These are phyloP conservation scores for Vigna mungo DNA, from an alignment of 306 rosid genomes.

Conservation along the genomic window DNA sequence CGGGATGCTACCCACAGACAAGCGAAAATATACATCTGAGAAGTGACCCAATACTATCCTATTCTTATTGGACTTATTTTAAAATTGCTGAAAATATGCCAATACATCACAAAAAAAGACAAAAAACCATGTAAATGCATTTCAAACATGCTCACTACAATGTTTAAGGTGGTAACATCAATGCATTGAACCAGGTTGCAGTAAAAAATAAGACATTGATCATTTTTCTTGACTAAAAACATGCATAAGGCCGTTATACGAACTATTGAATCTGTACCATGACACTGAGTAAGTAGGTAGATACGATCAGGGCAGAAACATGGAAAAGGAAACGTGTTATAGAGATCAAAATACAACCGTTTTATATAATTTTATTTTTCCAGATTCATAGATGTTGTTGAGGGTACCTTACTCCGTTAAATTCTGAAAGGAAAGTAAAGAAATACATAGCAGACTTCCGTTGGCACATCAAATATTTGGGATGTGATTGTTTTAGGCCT, in stretches of 20 bases:
- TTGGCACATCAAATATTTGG: neutral
- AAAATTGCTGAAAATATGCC: conserved; percentile 2
- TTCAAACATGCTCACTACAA: neutral
- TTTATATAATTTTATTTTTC: neutral
- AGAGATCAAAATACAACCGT: conserved; percentile 5
- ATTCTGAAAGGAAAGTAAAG: conserved; percentile 22
- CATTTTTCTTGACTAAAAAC: neutral
- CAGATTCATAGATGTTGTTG: neutral
- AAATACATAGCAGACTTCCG: conserved; percentile 25
- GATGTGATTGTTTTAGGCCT: conserved; percentile 5
- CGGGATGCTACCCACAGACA: conserved; percentile 40
- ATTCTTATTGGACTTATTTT: conserved; percentile 6
- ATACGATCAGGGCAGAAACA: conserved; percentile 1
- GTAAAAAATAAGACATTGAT: neutral
- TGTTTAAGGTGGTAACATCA: neutral
- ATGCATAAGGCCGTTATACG: neutral
- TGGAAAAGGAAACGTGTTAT: neutral
- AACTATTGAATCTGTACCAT: conserved; percentile 5
- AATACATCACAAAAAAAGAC: neutral
- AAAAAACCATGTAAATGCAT: neutral
- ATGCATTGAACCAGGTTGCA: neutral
- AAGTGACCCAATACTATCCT: conserved; percentile 28
- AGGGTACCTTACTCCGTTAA: conserved; percentile 16
- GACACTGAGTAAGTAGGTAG: neutral
- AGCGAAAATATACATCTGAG: conserved; percentile 28